Conservation (phyloP, 306 rosid genomes). For the Glycine latifolia region DNA sequence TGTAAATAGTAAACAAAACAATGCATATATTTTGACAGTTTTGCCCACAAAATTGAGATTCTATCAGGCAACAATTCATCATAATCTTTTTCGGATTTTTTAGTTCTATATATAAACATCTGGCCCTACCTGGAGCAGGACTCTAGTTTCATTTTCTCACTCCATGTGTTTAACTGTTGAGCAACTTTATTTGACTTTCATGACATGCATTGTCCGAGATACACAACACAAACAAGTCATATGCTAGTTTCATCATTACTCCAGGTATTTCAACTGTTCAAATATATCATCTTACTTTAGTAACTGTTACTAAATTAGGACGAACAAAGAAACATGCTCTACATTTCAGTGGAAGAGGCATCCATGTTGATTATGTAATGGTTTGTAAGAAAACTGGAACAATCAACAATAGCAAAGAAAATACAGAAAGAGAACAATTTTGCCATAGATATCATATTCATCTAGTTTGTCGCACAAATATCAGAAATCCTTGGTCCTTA, state of each 20-base stretch:
- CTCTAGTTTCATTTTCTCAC: conserved; percentile 18
- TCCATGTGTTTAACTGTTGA: conserved; percentile 9
- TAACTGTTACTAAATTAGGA: conserved; percentile 6
- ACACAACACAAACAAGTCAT: not conserved
- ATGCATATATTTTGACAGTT: not conserved
- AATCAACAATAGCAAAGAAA: not conserved
- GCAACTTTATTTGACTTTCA: conserved; percentile 17
- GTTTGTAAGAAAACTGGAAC: conserved; percentile 16
- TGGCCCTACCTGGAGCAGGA: not conserved
- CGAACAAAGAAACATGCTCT: not conserved
- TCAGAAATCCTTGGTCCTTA: too few species aligned
- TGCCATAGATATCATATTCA: not conserved
- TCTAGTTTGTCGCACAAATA: too few species aligned
- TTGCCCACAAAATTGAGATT: conserved; percentile 33
- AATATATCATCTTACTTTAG: conserved; percentile 2
- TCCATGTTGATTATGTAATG: not conserved
- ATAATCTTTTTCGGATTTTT: not conserved
- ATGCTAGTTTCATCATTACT: conserved; percentile 10
- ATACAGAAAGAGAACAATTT: not conserved
- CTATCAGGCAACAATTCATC: conserved; percentile 13
- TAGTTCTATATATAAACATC: not conserved
- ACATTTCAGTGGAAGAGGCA: conserved; percentile 14
- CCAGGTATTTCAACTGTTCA: conserved; percentile 30
- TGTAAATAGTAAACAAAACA: conserved; percentile 11
- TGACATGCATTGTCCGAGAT: not conserved